Base-by-base conservation (phyloP, 805 yeast genomes). In the Candida maesae region DNA sequence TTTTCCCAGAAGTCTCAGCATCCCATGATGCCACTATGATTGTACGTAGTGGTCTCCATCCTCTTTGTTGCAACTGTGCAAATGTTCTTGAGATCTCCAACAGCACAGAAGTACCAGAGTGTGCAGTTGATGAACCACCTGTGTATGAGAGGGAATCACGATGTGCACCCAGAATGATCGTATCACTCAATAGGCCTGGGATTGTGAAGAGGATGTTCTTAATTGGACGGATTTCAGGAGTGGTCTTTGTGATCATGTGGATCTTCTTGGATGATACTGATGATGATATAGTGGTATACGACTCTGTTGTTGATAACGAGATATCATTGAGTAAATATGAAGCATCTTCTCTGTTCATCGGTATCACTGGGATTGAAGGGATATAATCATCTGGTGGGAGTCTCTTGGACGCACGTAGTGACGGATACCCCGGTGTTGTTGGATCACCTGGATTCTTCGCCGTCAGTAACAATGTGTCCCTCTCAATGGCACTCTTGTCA, bases 11-110 rank as follows among this genome's bases (percentile, higher is more conserved):
- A 54, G 81, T 87, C 49, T 80, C 89, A 26, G 86, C 95, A 61
- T 87, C 95, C 89, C 89, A 87, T 21, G 85, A 78, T 0, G 82
- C 81, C 34, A 87, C 67, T 39, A 76, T 69, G 18, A 87, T 79
- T 0, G 89, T 76, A 53, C 93, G 67, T 37, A 74, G 59, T 10
- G 95, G 95, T 53, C 72, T 74, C 90, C 90, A 86, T 2, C 83
- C 84, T 6, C 62, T 56, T 33, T 66, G 58, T 7, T 61, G 50
- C 33, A 79, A 56, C 13, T 63, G 63, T 9, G 73, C 65, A 30
- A 77, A 62, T 0, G 78, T 78, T 35, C 81, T 59, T 2, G 78
- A 71, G 15, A 79, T 53, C 47, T 79, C 83, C 21, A 80, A 46
- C 30, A 78, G 48, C 0, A 73, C 61, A 2, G 74, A 70, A 41